Conservation (phyloP, 768 basidiomycete species). For the Mycena indigotica region DNA sequence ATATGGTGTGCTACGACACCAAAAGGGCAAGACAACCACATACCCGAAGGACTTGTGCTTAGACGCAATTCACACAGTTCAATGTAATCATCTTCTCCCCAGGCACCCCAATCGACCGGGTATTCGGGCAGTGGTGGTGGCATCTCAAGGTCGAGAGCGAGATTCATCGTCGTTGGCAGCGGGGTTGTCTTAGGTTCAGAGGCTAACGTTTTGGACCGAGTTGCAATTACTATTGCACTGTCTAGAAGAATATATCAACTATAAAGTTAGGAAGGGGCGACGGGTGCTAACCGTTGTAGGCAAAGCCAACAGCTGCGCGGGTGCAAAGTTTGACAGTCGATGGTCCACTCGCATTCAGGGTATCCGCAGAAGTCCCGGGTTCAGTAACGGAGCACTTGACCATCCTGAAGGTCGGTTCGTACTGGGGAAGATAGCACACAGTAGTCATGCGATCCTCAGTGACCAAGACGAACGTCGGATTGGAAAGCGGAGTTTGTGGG, state of each 20-base stretch:
- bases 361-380: constrained; percentile 39
- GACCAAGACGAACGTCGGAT: constrained; percentile 61
- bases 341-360: constrained; percentile 33
- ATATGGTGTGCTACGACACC: constrained; percentile 2
- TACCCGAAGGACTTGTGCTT: constrained; percentile 44
- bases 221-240: constrained; percentile 60
- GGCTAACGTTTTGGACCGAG: constrained; percentile 57
- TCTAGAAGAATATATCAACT: constrained; percentile 39
- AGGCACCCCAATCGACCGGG: constrained; percentile 50
- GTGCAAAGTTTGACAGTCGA: constrained; percentile 51
- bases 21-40: constrained; percentile 17
- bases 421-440: constrained; percentile 55
- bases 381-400: constrained; percentile 52
- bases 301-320: constrained; percentile 60
- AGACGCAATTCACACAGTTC: constrained; percentile 64
- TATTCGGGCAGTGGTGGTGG: constrained; percentile 30
- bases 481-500: constrained; percentile 53
- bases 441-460: constrained; percentile 63
- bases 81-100: constrained; percentile 62
- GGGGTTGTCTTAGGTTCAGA: constrained; percentile 24
- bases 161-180: constrained; percentile 46
- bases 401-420: constrained; percentile 44
- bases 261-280: not conserved
- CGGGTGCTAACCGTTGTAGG: constrained; percentile 53
- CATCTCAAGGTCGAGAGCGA: constrained; percentile 36